Percentiles rank a stretch among this genome's conserved stretches.
phyloP scores from a whole-genome alignment of 2,329 filamentous ascomycete genomes.

The Diaporthe australafricana region DNA sequence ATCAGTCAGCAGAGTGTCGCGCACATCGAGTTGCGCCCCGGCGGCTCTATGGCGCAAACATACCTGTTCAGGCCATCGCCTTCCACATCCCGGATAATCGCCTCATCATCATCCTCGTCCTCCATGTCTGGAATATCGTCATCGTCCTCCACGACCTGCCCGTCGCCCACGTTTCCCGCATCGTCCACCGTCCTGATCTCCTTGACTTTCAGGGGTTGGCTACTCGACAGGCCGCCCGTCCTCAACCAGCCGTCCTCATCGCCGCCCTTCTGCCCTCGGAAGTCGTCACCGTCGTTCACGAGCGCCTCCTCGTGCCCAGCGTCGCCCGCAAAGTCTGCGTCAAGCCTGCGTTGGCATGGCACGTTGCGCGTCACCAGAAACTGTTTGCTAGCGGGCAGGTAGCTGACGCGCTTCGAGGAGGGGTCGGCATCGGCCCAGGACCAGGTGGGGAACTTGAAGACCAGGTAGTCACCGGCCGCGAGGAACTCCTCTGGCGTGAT shows the following conservation, averaged over 20 bases:
- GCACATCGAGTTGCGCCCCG: not conserved
- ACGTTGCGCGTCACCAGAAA: constrained; percentile 95
- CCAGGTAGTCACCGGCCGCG: constrained; percentile 94
- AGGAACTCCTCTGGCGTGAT: constrained; percentile 98
- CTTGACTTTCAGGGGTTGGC: constrained; percentile 79
- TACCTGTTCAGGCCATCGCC: constrained; percentile 60
- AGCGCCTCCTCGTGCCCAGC: constrained; percentile 88
- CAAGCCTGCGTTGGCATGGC: constrained; percentile 89
- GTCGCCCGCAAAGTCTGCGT: constrained; percentile 92
- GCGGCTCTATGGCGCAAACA: constrained; percentile 8
- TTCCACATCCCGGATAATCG: constrained; percentile 85
- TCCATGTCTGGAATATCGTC: constrained; percentile 98
- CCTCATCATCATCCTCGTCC: constrained; percentile 96
- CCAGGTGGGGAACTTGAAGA: constrained; percentile 99
- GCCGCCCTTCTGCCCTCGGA: constrained; percentile 59
- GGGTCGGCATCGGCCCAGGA: constrained; percentile 92
- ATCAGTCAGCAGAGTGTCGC: constrained; percentile 37
- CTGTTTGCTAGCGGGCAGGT: constrained; percentile 91
- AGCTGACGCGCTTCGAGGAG: constrained; percentile 80
- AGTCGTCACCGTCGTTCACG: constrained; percentile 81
- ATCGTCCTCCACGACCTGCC: constrained; percentile 75
- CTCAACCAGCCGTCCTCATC: constrained; percentile 92
- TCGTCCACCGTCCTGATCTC: constrained; percentile 93
- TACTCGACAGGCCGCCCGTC: constrained; percentile 82
- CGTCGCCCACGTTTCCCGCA: constrained; percentile 84